These are phyloP conservation scores for Salvia hispanica DNA, from an alignment of 257 asterid genomes.

Conservation along the genomic window DNA sequence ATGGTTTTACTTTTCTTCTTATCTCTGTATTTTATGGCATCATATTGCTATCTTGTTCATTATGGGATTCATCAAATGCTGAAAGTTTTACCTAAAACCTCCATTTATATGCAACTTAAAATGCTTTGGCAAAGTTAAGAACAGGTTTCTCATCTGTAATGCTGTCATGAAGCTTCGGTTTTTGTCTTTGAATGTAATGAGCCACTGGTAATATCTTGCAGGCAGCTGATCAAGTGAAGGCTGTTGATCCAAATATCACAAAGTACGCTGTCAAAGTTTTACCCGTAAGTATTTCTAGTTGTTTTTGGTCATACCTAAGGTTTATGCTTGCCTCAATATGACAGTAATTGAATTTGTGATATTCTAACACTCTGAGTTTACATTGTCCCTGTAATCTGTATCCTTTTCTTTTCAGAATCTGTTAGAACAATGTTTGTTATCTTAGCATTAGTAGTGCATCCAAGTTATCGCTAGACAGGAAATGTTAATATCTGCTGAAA, in stretches of 20 bases:
- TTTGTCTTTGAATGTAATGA: constrained; percentile 3
- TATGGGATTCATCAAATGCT: neutral
- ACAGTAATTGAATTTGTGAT: neutral
- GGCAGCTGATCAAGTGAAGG: constrained; percentile 69
- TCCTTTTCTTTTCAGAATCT: neutral
- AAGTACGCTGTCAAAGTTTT: constrained; percentile 77
- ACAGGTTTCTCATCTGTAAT: neutral
- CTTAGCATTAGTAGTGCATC: constrained; percentile 12
- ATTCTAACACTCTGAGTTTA: neutral
- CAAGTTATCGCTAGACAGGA: neutral
- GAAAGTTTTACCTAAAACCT: neutral
- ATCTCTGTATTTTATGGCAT: neutral
- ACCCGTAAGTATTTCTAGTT: constrained; percentile 64
- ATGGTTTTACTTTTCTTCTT: neutral
- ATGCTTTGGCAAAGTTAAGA: constrained; percentile 4
- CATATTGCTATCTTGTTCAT: neutral
- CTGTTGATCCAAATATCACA: constrained; percentile 70
- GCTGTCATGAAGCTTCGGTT: neutral
- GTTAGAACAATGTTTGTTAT: neutral
- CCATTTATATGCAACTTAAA: neutral
- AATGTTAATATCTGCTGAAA: neutral
- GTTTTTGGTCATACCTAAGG: neutral
- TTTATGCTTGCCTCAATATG: constrained; percentile 16
- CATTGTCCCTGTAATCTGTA: neutral
- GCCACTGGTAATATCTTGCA: constrained; percentile 31